Evolutionary conservation across 2,329 filamentous ascomycete species (phyloP).

Genomic region (Hypoxylon sp.): DNA sequence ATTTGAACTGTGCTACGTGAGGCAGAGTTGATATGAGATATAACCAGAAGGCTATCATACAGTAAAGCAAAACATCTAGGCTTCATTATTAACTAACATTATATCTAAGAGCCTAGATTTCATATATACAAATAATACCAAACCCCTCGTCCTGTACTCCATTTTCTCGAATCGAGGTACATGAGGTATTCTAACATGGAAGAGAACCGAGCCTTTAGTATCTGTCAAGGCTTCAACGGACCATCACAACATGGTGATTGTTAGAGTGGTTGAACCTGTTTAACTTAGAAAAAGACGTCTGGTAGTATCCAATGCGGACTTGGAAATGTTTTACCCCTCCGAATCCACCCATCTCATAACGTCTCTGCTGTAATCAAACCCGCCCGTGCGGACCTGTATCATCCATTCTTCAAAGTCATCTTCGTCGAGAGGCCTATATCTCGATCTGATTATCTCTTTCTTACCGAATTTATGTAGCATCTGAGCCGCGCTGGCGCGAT

Average conservation of each 20-base stretch:
- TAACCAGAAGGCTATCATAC: not conserved
- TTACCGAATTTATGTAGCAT: not conserved
- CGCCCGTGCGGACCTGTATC: not conserved
- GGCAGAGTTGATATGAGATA: not conserved
- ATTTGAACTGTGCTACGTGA: not conserved
- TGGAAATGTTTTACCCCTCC: not conserved
- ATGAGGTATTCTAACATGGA: not conserved
- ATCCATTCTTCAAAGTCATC: conserved; percentile 10
- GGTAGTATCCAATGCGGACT: not conserved
- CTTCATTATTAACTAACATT: not conserved
- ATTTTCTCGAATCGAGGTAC: not conserved
- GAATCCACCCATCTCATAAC: not conserved
- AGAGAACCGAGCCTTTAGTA: not conserved
- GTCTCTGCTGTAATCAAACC: not conserved
- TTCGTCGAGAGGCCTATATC: not conserved
- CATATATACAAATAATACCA: not conserved
- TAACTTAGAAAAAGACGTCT: not conserved
- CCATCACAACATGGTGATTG: not conserved
- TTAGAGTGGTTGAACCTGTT: not conserved
- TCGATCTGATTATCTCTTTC: conserved; percentile 3
- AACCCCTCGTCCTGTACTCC: not conserved
- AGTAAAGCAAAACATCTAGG: not conserved
- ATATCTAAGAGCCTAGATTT: not conserved
- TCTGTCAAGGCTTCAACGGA: not conserved
- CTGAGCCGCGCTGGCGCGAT: conserved; percentile 20